Percentiles rank a stretch among this genome's conserved stretches.
Evolutionary conservation across 2,329 filamentous ascomycete genomes (phyloP).

Genomic region (Didymella exigua): DNA sequence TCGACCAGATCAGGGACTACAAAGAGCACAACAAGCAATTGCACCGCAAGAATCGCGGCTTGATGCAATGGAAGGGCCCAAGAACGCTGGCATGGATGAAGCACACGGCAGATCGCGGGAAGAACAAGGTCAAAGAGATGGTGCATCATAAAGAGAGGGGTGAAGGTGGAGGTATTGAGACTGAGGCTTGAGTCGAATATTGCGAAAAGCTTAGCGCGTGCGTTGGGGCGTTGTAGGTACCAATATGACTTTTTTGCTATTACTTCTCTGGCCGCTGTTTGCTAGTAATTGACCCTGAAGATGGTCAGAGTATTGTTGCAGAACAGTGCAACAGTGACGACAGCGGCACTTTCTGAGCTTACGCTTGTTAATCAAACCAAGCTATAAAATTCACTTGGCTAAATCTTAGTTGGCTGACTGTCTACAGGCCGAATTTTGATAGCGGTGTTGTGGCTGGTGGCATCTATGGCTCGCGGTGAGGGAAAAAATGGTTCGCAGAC

Average conservation of each 20-base stretch:
- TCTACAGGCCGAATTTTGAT: background rate
- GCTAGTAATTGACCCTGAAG: background rate
- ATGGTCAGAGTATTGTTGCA: background rate
- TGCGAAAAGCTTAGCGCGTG: background rate
- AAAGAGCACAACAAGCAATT: slow-evolving; percentile 37
- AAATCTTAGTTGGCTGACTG: too few relatives aligned
- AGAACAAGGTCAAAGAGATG: slow-evolving; percentile 50
- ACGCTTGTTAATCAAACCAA: background rate
- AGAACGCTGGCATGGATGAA: slow-evolving; percentile 63
- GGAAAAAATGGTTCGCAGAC: background rate
- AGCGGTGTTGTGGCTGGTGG: background rate
- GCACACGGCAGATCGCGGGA: slow-evolving; percentile 61
- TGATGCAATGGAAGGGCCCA: slow-evolving; percentile 75
- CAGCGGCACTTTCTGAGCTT: background rate
- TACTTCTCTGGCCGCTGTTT: background rate
- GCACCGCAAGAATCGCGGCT: slow-evolving; percentile 63
- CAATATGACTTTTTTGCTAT: background rate
- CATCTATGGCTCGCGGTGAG: background rate
- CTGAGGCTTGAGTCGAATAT: slow-evolving; percentile 61
- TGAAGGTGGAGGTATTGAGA: slow-evolving; percentile 67
- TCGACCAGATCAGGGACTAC: slow-evolving; percentile 63
- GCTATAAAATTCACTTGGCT: background rate
- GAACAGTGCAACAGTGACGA: too few relatives aligned
- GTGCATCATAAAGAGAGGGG: slow-evolving; percentile 63
- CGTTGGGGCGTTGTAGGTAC: slow-evolving; percentile 1